Evolutionary conservation across 805 yeast genomes (phyloP).

Genomic region (Zygosaccharomyces bailii): DNA sequence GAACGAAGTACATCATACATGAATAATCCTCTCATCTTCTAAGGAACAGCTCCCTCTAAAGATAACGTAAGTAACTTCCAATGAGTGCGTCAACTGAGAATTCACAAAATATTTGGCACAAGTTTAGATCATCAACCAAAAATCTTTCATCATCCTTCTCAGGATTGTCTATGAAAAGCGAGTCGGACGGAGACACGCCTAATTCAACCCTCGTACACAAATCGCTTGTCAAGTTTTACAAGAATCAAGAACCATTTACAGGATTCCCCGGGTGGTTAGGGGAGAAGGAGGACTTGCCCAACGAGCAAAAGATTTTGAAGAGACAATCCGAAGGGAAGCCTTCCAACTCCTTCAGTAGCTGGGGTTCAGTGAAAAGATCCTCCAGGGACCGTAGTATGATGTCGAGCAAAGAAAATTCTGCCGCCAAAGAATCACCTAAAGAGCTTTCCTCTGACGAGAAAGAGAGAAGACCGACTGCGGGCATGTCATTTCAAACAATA

Average conservation of each 20-base stretch:
- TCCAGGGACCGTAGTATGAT: constrained; percentile 12
- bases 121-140: constrained; percentile 33
- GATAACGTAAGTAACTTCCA: no score
- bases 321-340: constrained; percentile 22
- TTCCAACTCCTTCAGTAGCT: constrained; percentile 13
- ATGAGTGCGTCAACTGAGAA: constrained; percentile 15
- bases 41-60: no score
- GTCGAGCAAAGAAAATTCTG: constrained; percentile 7
- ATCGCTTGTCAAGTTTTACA: constrained; percentile 42
- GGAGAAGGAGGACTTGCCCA: constrained; percentile 34
- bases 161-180: constrained; percentile 31
- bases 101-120: constrained; percentile 32
- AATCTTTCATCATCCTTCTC: constrained; percentile 30
- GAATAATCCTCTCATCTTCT: no score
- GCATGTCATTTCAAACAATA: constrained; percentile 29
- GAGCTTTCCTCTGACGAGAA: constrained; percentile 6
- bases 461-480: constrained; percentile 14
- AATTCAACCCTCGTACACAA: constrained; percentile 45
- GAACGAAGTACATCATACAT: no score
- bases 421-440: constrained; percentile 2
- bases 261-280: constrained; percentile 40
- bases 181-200: constrained; percentile 42
- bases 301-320: constrained; percentile 32
- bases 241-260: constrained; percentile 32
- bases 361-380: constrained; percentile 14